Percentiles rank a stretch among this genome's conserved stretches.
Conservation (phyloP, 495 filamentous ascomycete species). For the Hypoxylon cercidicola region DNA sequence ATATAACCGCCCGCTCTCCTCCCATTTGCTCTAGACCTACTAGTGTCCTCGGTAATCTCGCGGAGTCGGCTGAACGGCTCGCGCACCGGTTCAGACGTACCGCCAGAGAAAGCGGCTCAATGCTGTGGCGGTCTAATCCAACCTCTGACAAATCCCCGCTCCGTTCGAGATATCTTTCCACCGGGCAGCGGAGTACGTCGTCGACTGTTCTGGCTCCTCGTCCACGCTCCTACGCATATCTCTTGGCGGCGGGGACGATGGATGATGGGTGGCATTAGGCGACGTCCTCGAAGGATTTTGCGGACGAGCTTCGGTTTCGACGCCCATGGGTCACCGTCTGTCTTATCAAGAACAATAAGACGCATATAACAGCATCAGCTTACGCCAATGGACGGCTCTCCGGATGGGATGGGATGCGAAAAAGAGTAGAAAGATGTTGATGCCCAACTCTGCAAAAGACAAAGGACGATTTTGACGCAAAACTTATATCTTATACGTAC, state of each 20-base stretch:
- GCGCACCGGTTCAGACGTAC: constrained; percentile 25
- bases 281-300: constrained; percentile 20
- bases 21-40: constrained; percentile 25
- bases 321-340: constrained; percentile 1
- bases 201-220: constrained; percentile 24
- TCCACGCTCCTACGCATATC: constrained; percentile 11
- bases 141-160: constrained; percentile 19
- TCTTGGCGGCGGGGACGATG: constrained; percentile 27
- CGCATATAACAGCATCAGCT: constrained; percentile 6
- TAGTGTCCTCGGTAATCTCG: constrained; percentile 36
- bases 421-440: constrained; percentile 4
- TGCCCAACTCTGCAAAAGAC: constrained; percentile 23
- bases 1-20: constrained; percentile 17
- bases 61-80: constrained; percentile 36
- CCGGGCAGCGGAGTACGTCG: constrained; percentile 3
- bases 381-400: too few species aligned
- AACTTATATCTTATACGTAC: too few species aligned
- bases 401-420: constrained; percentile 11
- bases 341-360: constrained; percentile 15
- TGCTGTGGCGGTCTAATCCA: constrained; percentile 12
- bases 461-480: neutral
- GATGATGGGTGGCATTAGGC: constrained; percentile 4
- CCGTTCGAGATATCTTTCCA: constrained; percentile 29
- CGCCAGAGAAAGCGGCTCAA: constrained; percentile 22
- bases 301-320: constrained; percentile 6